Conservation (phyloP, 2,329 filamentous ascomycete species). For the Trichoderma atroviride region DNA sequence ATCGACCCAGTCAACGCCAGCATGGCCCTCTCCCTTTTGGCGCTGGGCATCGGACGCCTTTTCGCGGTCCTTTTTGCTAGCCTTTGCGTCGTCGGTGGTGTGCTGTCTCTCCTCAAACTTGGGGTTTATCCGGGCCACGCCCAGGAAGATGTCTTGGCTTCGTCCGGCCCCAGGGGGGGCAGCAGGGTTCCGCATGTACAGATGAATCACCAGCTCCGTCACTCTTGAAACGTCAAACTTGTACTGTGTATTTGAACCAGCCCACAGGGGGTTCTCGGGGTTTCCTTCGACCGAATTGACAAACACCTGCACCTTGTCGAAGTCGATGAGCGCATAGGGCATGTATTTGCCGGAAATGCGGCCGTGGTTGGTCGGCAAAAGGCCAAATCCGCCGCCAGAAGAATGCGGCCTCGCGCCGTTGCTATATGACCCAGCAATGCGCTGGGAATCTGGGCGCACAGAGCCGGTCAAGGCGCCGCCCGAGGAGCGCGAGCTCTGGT, state of each 20-base stretch:
- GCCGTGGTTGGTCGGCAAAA: conserved; percentile 89
- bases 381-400: conserved; percentile 79
- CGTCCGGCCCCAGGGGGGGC: conserved; percentile 83
- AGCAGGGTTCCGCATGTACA: conserved; percentile 92
- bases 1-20: conserved; percentile 85
- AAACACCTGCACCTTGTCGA: conserved; percentile 98
- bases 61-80: conserved; percentile 83
- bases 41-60: conserved; percentile 70
- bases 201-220: conserved; percentile 85
- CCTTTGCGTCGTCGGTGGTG: conserved; percentile 76
- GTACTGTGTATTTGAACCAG: conserved; percentile 97
- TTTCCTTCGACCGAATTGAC: conserved; percentile 95
- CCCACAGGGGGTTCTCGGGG: conserved; percentile 94
- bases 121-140: conserved; percentile 87
- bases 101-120: conserved; percentile 79
- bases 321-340: conserved; percentile 94
- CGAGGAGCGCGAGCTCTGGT: conserved; percentile 75
- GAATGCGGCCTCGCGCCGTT: conserved; percentile 75
- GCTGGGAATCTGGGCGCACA: conserved; percentile 58
- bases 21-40: conserved; percentile 55
- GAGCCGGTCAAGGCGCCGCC: conserved; percentile 56
- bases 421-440: conserved; percentile 63
- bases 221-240: conserved; percentile 98
- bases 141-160: conserved; percentile 95
- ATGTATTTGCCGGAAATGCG: conserved; percentile 95